Conservation (phyloP, 106 monocot species). For the Allium sativum region DNA sequence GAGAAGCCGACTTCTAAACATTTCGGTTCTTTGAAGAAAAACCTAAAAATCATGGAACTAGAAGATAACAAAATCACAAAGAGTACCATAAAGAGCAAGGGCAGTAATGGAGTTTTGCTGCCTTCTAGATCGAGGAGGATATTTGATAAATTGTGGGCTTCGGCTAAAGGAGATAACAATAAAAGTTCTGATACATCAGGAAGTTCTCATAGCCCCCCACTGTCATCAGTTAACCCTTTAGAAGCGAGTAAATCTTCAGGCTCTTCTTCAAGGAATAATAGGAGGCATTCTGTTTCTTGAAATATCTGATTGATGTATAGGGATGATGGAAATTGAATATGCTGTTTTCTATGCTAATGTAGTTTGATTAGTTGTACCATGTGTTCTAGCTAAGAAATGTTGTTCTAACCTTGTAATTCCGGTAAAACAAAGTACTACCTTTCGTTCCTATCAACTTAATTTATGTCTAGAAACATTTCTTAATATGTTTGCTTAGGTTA, state of each 20-base stretch:
- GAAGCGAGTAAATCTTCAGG: slow-evolving; percentile 42
- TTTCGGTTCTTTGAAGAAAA: slow-evolving; percentile 20
- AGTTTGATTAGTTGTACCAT: too few relatives aligned
- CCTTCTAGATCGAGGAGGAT: slow-evolving; percentile 70
- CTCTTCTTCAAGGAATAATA: slow-evolving; percentile 37
- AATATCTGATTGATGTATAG: too few relatives aligned
- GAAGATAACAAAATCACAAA: slow-evolving; percentile 5
- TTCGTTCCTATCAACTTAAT: too few relatives aligned
- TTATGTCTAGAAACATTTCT: too few relatives aligned
- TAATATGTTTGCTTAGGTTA: too few relatives aligned
- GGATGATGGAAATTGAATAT: too few relatives aligned
- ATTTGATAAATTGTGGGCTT: slow-evolving; percentile 63
- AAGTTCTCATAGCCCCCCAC: slow-evolving; percentile 69
- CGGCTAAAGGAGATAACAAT: slow-evolving; percentile 29
- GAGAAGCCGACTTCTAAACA: slow-evolving; percentile 15
- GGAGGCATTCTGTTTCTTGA: slow-evolving; percentile 83
- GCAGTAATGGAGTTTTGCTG: slow-evolving; percentile 21
- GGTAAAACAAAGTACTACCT: too few relatives aligned
- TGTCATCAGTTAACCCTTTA: slow-evolving; percentile 23
- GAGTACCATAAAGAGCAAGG: slow-evolving; percentile 16
- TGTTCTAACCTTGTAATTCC: too few relatives aligned
- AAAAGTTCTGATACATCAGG: slow-evolving; percentile 56
- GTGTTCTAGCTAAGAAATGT: too few relatives aligned
- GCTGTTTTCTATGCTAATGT: too few relatives aligned
- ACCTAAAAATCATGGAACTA: slow-evolving; percentile 23